phyloP scores from a whole-genome alignment of 164 flowering plant genomes.

The Kalanchoe fedtschenkoi region DNA sequence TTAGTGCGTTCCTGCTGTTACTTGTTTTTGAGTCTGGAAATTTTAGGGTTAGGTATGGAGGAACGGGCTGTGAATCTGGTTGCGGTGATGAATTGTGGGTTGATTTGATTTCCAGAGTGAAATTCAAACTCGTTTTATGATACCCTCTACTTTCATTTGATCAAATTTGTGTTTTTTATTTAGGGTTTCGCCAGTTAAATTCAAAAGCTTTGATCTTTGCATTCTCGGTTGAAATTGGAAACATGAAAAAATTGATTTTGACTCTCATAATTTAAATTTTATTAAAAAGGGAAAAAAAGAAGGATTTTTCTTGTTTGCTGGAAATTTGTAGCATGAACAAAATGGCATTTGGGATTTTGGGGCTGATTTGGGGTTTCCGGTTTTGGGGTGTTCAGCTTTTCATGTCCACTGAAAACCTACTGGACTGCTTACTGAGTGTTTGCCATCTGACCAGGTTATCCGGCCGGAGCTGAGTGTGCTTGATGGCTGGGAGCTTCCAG shows the following conservation, averaged over 20 bases:
- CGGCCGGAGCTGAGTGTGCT: slow-evolving; percentile 40
- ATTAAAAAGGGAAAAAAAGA: too few relatives aligned
- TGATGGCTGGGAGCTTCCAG: slow-evolving; percentile 37
- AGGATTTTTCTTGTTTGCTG: too few relatives aligned
- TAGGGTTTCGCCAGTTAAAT: too few relatives aligned
- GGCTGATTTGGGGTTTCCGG: not conserved
- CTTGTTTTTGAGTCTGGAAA: too few relatives aligned
- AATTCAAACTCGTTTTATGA: not conserved
- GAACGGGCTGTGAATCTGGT: not conserved
- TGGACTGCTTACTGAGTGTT: slow-evolving; percentile 49
- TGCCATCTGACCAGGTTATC: slow-evolving; percentile 64
- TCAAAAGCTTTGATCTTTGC: too few relatives aligned
- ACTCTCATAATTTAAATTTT: too few relatives aligned
- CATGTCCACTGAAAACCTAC: slow-evolving; percentile 43
- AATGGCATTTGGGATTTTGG: too few relatives aligned
- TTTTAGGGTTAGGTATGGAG: not conserved
- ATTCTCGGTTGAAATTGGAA: not conserved
- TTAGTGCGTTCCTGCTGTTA: too few relatives aligned
- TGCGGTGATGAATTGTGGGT: not conserved
- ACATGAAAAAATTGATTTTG: not conserved
- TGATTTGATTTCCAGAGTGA: not conserved
- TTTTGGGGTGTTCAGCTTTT: not conserved
- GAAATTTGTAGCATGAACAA: not conserved
- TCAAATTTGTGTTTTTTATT: not conserved
- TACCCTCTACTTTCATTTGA: not conserved